Percentiles rank a stretch among this genome's conserved stretches.
phyloP scores from a whole-genome alignment of 164 flowering plant species.

The Berberis thunbergii region DNA sequence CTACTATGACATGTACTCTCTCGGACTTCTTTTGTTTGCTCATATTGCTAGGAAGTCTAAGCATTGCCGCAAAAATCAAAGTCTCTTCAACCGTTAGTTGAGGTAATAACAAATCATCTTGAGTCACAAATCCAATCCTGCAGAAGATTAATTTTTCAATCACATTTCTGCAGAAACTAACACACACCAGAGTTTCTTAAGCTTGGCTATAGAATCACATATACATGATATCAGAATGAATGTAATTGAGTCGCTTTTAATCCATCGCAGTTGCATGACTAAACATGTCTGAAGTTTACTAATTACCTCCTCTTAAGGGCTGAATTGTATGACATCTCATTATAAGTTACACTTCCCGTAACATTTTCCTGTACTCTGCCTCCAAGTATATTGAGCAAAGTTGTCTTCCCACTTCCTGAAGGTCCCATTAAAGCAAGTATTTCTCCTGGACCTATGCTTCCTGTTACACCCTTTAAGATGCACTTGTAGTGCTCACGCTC shows the following conservation, averaged over 20 bases:
- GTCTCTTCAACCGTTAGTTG: slow-evolving; percentile 96
- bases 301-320: slow-evolving; percentile 78
- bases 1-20: slow-evolving; percentile 58
- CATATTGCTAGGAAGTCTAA: slow-evolving; percentile 81
- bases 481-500: slow-evolving; percentile 62
- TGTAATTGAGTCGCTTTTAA: too few relatives aligned
- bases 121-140: slow-evolving; percentile 97
- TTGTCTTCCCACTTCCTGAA: slow-evolving; percentile 97
- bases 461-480: slow-evolving; percentile 79
- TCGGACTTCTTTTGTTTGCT: slow-evolving; percentile 54
- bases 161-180: background rate
- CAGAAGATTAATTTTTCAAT: too few relatives aligned
- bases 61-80: slow-evolving; percentile 67
- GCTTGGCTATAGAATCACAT: too few relatives aligned
- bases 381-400: slow-evolving; percentile 68
- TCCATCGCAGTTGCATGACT: background rate
- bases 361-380: slow-evolving; percentile 79
- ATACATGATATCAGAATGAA: too few relatives aligned
- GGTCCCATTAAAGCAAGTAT: slow-evolving; percentile 98
- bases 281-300: background rate
- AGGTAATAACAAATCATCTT: slow-evolving; percentile 86
- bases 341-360: slow-evolving; percentile 64
- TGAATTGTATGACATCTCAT: slow-evolving; percentile 63
- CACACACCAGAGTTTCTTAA: background rate
- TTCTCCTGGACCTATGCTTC: slow-evolving; percentile 84